Conservation (phyloP, 2,329 filamentous ascomycete species). For the Epichloe baconii region DNA sequence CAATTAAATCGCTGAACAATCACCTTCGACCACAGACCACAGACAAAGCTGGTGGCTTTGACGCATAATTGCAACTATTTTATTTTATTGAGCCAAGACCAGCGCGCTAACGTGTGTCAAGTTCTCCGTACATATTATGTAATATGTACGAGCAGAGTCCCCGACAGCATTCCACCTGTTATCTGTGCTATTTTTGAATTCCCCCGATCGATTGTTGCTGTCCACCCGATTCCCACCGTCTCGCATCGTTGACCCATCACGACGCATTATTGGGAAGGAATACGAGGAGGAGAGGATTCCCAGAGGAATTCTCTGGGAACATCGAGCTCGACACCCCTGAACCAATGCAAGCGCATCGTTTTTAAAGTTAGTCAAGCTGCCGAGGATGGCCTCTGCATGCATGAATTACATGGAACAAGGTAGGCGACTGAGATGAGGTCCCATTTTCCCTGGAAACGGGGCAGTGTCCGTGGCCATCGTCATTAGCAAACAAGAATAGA, state of each 20-base stretch:
- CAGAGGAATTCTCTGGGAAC: background rate
- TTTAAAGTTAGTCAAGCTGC: background rate
- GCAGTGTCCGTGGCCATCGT: too few species aligned
- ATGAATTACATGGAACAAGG: too few species aligned
- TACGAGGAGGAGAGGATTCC: background rate
- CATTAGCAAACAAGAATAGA: background rate
- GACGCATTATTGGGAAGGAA: background rate
- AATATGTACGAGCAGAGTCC: background rate
- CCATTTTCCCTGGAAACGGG: background rate
- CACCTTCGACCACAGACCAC: too few species aligned
- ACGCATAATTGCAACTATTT: background rate
- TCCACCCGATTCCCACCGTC: background rate
- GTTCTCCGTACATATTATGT: too few species aligned
- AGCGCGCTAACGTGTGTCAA: too few species aligned
- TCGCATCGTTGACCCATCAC: background rate
- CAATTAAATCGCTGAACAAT: background rate
- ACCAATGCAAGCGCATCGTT: background rate
- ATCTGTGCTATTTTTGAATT: constrained; percentile 4
- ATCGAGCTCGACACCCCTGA: too few species aligned
- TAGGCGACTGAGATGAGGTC: background rate
- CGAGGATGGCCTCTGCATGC: background rate
- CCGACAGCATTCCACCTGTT: background rate
- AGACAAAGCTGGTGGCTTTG: background rate
- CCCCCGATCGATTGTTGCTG: background rate
- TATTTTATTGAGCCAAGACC: background rate